A percentile compares a stretch with the other conserved stretches of the same genome.
Evolutionary conservation across 2,329 filamentous ascomycete species (phyloP).

Genomic region (Coniochaeta hoffmannii): DNA sequence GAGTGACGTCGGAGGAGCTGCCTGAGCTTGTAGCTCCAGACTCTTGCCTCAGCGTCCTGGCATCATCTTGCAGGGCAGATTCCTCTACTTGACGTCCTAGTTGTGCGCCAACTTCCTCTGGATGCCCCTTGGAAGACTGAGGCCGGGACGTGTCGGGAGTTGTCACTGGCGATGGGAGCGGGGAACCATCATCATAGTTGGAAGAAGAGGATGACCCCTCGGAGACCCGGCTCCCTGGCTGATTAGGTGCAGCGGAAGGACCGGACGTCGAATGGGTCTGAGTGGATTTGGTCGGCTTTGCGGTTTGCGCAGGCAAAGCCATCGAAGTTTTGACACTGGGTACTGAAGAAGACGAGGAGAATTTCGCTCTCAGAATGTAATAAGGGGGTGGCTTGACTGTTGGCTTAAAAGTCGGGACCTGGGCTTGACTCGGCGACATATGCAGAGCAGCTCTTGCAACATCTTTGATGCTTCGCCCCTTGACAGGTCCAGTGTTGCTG

Average conservation of each 20-base stretch:
- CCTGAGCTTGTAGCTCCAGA: conserved; percentile 6
- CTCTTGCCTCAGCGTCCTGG: conserved; percentile 11
- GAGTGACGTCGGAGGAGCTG: conserved; percentile 14
- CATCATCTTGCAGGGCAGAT: conserved; percentile 11
- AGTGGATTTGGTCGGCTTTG: not conserved
- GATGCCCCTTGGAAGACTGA: conserved; percentile 28
- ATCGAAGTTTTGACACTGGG: not conserved
- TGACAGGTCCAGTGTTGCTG: conserved; percentile 9
- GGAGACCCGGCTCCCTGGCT: conserved; percentile 12
- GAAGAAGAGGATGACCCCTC: conserved; percentile 34
- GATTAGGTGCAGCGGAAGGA: not conserved
- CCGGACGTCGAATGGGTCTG: not conserved
- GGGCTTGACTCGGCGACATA: conserved; percentile 8
- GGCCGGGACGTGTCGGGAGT: conserved; percentile 36
- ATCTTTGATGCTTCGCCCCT: conserved; percentile 24
- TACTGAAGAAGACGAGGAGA: not conserved
- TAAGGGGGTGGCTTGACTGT: conserved; percentile 10
- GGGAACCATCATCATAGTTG: conserved; percentile 30
- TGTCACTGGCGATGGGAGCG: conserved; percentile 27
- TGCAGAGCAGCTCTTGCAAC: conserved; percentile 26
- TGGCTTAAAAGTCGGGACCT: conserved; percentile 4
- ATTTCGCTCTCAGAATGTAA: conserved; percentile 6
- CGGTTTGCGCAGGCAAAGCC: not conserved
- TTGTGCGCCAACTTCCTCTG: conserved; percentile 9
- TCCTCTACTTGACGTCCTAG: conserved; percentile 3